Evolutionary conservation across 1,284 basidiomycete genomes (phyloP).

Genomic region (Takashimella tepidaria): DNA sequence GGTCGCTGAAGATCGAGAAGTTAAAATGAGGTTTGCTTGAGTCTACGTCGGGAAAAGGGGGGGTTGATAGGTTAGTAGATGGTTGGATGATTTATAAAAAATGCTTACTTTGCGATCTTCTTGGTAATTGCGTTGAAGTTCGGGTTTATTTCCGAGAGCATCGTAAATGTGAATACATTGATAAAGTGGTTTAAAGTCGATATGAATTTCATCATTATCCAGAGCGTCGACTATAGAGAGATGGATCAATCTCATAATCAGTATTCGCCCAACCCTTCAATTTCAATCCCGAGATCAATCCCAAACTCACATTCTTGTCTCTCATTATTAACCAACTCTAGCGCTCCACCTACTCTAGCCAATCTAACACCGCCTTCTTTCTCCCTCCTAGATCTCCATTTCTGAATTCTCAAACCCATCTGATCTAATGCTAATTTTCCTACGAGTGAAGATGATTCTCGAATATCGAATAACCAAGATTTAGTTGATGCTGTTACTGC

Average conservation of each 20-base stretch:
- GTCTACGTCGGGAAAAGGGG: too few relatives aligned
- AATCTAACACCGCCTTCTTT: constrained; percentile 54
- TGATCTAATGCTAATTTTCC: constrained; percentile 83
- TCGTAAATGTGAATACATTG: constrained; percentile 98
- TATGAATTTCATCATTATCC: constrained; percentile 77
- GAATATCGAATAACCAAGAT: constrained; percentile 92
- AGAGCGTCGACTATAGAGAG: constrained; percentile 69
- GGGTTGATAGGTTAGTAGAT: neutral
- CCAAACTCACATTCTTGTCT: constrained; percentile 81
- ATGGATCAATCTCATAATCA: neutral
- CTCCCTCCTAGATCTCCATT: constrained; percentile 78
- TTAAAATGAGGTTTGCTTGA: constrained; percentile 93
- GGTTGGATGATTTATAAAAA: too few relatives aligned
- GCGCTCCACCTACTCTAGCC: constrained; percentile 85
- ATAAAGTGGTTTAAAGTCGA: constrained; percentile 93
- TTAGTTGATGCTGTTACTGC: constrained; percentile 93
- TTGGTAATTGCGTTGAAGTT: constrained; percentile 88
- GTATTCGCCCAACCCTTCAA: too few relatives aligned
- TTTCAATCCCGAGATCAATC: neutral
- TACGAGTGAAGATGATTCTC: constrained; percentile 80
- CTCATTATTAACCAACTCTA: constrained; percentile 90
- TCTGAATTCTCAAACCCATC: constrained; percentile 77
- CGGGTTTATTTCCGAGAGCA: constrained; percentile 78
- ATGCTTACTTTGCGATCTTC: constrained; percentile 85
- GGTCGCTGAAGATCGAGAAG: constrained; percentile 51